A percentile compares a stretch with the other conserved stretches of the same genome.
Conservation (phyloP, 257 asterid species). For the Plantago ovata region DNA sequence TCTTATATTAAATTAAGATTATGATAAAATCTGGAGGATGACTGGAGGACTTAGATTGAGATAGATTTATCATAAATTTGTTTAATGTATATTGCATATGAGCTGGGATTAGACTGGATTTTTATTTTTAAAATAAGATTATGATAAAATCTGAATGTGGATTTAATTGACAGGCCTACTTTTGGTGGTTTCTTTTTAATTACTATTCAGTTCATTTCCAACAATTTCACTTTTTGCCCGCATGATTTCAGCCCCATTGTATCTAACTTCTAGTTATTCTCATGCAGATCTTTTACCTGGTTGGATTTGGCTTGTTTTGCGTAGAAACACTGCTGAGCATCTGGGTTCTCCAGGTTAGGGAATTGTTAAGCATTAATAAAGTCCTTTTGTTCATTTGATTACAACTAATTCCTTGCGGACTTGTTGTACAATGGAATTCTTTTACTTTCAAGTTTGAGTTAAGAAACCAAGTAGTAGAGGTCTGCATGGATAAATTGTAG, state of each 20-base stretch:
- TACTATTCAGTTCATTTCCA: not conserved
- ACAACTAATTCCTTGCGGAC: not conserved
- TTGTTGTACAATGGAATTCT: conserved; percentile 4
- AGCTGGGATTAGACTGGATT: no score
- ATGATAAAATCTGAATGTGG: no score
- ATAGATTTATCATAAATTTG: no score
- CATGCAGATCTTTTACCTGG: conserved; percentile 80
- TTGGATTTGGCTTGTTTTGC: conserved; percentile 86
- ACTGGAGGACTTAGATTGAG: no score
- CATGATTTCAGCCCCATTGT: not conserved
- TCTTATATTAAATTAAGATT: no score
- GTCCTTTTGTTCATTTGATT: not conserved
- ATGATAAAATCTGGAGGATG: no score
- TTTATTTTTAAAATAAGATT: no score
- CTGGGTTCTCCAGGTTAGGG: conserved; percentile 92
- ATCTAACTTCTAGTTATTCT: conserved; percentile 10
- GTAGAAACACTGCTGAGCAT: conserved; percentile 79
- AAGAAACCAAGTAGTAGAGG: not conserved
- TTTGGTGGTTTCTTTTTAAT: not conserved
- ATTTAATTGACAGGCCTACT: no score
- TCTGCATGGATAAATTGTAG: not conserved
- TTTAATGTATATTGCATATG: no score
- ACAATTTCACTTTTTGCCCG: not conserved
- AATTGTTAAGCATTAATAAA: conserved; percentile 4
- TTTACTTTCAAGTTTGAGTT: not conserved